These are phyloP conservation scores for Kluyveromyces nonfermentans DNA, from an alignment of 805 yeast genomes.

Conservation along the genomic window DNA sequence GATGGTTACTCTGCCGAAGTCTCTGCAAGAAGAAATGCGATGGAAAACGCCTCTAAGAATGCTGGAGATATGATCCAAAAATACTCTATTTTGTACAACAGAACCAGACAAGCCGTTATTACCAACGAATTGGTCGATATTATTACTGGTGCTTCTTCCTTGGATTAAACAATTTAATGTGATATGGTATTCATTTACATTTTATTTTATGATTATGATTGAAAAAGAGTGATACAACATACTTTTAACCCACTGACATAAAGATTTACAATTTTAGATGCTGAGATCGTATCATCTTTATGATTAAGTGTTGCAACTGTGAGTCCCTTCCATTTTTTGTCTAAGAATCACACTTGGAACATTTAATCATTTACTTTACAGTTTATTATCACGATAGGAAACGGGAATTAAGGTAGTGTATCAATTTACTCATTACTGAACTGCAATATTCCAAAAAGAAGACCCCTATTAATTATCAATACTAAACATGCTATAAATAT, in stretches of 20 bases:
- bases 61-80: slow-evolving; percentile 98
- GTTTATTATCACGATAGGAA: background rate
- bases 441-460: background rate
- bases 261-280: background rate
- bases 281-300: background rate
- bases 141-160: slow-evolving; percentile 98
- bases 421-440: background rate
- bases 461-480: background rate
- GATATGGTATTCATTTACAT: background rate
- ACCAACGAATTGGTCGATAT: slow-evolving; percentile 99
- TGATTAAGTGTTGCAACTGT: background rate
- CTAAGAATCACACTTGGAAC: background rate
- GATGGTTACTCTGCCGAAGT: slow-evolving; percentile 98
- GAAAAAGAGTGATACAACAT: background rate
- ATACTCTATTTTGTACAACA: slow-evolving; percentile 96
- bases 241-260: background rate
- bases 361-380: background rate
- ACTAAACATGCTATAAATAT: background rate
- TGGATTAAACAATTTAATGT: slow-evolving; percentile 48
- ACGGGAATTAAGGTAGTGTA: background rate
- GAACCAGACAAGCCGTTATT: slow-evolving; percentile 98
- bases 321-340: background rate
- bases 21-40: slow-evolving; percentile 98
- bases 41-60: slow-evolving; percentile 99
- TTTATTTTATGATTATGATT: background rate